Conservation (phyloP, 306 rosid species). For the Quercus rubra region DNA sequence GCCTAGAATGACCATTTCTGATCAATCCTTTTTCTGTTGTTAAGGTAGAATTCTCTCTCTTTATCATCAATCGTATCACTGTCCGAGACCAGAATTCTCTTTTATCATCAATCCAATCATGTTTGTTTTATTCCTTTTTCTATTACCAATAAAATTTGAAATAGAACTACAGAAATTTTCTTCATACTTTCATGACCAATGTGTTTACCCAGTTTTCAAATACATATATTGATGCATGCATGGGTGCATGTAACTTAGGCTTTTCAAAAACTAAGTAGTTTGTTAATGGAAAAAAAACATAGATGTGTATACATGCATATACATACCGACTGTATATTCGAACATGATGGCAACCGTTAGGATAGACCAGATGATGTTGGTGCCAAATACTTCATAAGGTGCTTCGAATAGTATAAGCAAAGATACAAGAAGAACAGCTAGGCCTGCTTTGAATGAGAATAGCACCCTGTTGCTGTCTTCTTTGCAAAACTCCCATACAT, state of each 20-base stretch:
- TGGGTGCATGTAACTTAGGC: neutral
- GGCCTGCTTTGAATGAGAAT: constrained; percentile 69
- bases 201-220: neutral
- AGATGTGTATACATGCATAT: neutral
- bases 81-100: too few relatives aligned
- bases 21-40: too few relatives aligned
- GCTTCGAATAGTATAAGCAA: constrained; percentile 55
- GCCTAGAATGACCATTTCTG: neutral
- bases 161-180: too few relatives aligned
- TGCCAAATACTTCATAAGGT: constrained; percentile 61
- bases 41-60: too few relatives aligned
- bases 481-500: constrained; percentile 43
- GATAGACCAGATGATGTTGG: constrained; percentile 70
- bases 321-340: constrained; percentile 78
- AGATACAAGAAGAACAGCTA: constrained; percentile 66
- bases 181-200: neutral
- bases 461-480: constrained; percentile 52
- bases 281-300: neutral
- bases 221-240: neutral
- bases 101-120: too few relatives aligned
- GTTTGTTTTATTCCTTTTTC: too few relatives aligned
- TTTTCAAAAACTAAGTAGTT: neutral
- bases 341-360: constrained; percentile 71
- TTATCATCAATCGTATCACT: too few relatives aligned
- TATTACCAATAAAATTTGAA: too few relatives aligned